phyloP scores from a whole-genome alignment of 176 grass and related monocot species.

The Tuctoria greenei region DNA sequence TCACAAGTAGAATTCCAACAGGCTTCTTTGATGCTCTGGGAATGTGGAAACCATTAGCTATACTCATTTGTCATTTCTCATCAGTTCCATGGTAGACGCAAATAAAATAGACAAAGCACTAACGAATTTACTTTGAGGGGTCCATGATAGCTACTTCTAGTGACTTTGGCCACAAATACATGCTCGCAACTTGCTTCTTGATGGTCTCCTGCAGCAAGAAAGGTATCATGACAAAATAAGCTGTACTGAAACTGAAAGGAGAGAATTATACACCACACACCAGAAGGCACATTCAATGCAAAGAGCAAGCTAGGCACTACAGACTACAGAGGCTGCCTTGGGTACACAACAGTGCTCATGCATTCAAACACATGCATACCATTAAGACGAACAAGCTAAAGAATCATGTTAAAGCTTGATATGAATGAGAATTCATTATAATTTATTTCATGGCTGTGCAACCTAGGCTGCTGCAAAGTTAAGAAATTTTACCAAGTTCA shows the following conservation, averaged over 20 bases:
- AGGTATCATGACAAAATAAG: constrained; percentile 25
- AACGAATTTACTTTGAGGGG: constrained; percentile 63
- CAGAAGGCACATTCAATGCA: not conserved
- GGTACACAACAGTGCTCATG: constrained; percentile 10
- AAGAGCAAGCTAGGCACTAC: constrained; percentile 9
- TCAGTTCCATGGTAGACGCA: not conserved
- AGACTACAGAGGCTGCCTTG: not conserved
- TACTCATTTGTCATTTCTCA: constrained; percentile 12
- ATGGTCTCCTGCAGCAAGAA: constrained; percentile 73
- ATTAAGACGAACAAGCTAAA: not conserved
- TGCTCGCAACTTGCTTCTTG: constrained; percentile 91
- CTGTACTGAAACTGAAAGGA: constrained; percentile 21
- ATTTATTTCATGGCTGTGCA: not conserved
- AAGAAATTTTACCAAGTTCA: not conserved
- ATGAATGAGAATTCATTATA: not conserved
- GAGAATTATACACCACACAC: not conserved
- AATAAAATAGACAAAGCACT: constrained; percentile 22
- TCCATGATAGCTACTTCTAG: constrained; percentile 88
- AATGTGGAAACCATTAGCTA: constrained; percentile 20
- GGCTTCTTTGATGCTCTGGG: constrained; percentile 76
- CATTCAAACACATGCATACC: constrained; percentile 8
- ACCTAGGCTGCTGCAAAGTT: not conserved
- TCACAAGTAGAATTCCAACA: constrained; percentile 85
- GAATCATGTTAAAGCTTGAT: too few relatives aligned
- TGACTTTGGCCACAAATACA: constrained; percentile 95